A percentile compares a stretch with the other conserved stretches of the same genome.
phyloP scores from a whole-genome alignment of 78 protist species.

The Pigoraptor vietnamica region DNA sequence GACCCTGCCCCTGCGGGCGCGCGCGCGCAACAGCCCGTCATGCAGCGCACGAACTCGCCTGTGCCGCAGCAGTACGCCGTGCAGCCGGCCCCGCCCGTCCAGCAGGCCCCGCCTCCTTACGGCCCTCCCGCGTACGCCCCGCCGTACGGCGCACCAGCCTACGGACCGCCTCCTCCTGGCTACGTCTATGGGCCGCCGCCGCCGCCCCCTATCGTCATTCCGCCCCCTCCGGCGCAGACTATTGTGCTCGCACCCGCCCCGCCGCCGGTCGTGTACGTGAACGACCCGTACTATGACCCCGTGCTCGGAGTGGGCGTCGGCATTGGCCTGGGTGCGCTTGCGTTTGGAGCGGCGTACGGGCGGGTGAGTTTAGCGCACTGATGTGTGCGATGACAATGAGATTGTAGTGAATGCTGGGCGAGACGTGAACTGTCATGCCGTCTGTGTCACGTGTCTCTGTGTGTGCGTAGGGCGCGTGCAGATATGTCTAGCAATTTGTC shows the following conservation, averaged over 20 bases:
- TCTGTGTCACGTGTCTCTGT: too few relatives aligned
- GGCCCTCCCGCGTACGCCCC: not conserved
- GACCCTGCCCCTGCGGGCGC: too few relatives aligned
- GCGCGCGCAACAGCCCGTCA: too few relatives aligned
- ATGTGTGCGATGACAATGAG: too few relatives aligned
- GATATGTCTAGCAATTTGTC: too few relatives aligned
- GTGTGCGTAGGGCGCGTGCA: too few relatives aligned
- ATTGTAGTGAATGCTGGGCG: too few relatives aligned
- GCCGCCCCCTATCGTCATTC: not conserved
- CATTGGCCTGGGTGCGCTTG: not conserved
- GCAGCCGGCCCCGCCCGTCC: too few relatives aligned
- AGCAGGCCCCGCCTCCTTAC: too few relatives aligned
- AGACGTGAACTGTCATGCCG: too few relatives aligned
- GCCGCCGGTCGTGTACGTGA: not conserved
- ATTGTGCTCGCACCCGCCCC: not conserved
- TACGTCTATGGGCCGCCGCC: not conserved
- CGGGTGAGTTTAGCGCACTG: not conserved
- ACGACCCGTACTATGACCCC: not conserved
- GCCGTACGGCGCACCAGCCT: not conserved
- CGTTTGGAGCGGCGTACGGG: not conserved
- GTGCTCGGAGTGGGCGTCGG: not conserved
- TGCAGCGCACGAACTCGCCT: not conserved
- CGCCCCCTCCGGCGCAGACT: not conserved
- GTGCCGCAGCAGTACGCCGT: not conserved
- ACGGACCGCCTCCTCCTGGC: not conserved